Evolutionary conservation across 225 moss, liverwort and hornwort genomes (phyloP), one percentile per base, ranked within the genome.

Genomic region (Lunularia cruciata): DNA sequence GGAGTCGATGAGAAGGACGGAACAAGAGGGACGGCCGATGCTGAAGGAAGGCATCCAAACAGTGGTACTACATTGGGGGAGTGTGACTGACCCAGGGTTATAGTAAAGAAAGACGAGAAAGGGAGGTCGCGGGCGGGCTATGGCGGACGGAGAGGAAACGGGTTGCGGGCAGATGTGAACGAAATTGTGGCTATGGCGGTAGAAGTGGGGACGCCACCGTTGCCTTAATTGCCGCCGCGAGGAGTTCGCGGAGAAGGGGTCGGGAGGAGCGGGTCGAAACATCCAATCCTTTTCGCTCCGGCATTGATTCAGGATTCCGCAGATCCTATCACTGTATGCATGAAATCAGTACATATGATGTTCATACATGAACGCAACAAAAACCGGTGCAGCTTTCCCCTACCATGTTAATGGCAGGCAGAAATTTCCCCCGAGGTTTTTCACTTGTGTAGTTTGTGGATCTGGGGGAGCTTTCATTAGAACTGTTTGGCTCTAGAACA

Each of bases 181-280:
- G 12, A 58, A 5, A 58, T 58, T 58, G 58, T 58, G 58, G 58
- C 58, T 58, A 58, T 58, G 58, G 58, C 58, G 58, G 58, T 35
- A 12, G 7, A 7, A 43, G 58, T 33, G 56, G 58, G 33, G 15
- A 58, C 32, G 58, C 11, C 15, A 5, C 11, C 34, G 58, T 58
- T 16, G 33, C 58, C 58, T 58, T 58, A 32, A 58, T 58, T 32
- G 33, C 33, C 33, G 58, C 58, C 58, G 58, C 58, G 58, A 58
- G 32, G 14, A 28, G 31, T 13, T 58, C 25, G 58, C 33, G 34
- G 32, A 33, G 58, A 8, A 16, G 8, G 9, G 58, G 14, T 8
- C 16, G 58, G 58, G n/a, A 13, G 5, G 7, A 23, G 33, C 23
- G 32, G 1, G 26, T 1, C 19, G 33, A 58, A n/a, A 27, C 11